Conservation (phyloP, 306 rosid genomes). For the Urtica urens region DNA sequence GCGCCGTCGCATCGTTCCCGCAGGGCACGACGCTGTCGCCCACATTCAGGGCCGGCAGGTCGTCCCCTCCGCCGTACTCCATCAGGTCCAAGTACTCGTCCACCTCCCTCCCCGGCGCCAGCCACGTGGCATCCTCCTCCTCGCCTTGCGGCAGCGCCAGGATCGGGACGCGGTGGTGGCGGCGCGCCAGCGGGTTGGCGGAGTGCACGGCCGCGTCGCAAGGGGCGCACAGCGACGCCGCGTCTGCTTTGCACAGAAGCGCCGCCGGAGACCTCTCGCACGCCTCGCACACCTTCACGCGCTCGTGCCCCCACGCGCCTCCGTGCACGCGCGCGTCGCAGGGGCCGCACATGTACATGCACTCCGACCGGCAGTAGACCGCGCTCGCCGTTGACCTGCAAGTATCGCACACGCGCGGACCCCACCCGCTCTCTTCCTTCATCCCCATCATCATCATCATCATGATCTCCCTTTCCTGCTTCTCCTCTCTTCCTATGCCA, state of each 20-base stretch:
- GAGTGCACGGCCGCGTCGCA: constrained; percentile 90
- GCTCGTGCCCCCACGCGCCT: constrained; percentile 62
- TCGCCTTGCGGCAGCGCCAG: constrained; percentile 46
- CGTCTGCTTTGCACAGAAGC: constrained; percentile 78
- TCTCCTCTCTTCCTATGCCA: neutral
- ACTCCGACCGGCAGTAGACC: constrained; percentile 56
- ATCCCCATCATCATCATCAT: constrained; percentile 12
- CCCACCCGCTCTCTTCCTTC: constrained; percentile 22
- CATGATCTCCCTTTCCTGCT: neutral
- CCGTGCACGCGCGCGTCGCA: constrained; percentile 61
- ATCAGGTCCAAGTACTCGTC: constrained; percentile 81
- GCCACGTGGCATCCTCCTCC: constrained; percentile 80
- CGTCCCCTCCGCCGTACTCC: constrained; percentile 41
- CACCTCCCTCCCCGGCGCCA: constrained; percentile 49
- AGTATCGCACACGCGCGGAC: constrained; percentile 51
- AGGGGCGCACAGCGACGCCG: constrained; percentile 66
- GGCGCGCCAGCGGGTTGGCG: constrained; percentile 83
- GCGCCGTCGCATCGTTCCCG: constrained; percentile 13
- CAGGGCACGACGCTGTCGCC: constrained; percentile 25
- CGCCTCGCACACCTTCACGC: constrained; percentile 79
- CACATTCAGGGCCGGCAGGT: constrained; percentile 18
- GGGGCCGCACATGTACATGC: constrained; percentile 39
- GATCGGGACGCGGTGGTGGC: constrained; percentile 77
- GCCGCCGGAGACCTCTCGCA: constrained; percentile 85
- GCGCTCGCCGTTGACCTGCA: constrained; percentile 47